Conservation (phyloP, 371 early-diverging fungal genomes). For the Haplosporangium sp. region DNA sequence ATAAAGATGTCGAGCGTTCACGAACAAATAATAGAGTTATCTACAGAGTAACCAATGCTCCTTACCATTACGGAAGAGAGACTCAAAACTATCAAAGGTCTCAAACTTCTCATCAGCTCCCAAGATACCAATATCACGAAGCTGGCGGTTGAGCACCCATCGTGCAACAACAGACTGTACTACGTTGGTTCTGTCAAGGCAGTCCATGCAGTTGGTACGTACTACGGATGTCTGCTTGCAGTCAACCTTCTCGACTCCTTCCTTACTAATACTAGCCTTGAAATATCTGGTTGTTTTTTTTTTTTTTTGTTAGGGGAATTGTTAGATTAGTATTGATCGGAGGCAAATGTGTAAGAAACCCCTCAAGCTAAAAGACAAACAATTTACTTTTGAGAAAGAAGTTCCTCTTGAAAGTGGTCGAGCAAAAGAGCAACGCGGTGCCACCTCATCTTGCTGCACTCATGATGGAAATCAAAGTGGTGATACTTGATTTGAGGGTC, state of each 20-base stretch:
- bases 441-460: conserved; percentile 95
- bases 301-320: neutral
- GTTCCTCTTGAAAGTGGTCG: conserved; percentile 76
- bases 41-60: no score
- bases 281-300: conserved; percentile 12
- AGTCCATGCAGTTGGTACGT: conserved; percentile 99
- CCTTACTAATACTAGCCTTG: conserved; percentile 24
- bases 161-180: conserved; percentile 94
- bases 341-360: no score
- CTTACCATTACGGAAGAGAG: conserved; percentile 57
- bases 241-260: conserved; percentile 43
- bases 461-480: conserved; percentile 97
- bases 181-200: conserved; percentile 99
- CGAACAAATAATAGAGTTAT: neutral
- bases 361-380: no score
- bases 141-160: conserved; percentile 73
- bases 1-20: neutral
- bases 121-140: conserved; percentile 74
- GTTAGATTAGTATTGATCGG: neutral
- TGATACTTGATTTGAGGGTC: conserved; percentile 77
- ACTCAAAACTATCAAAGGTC: conserved; percentile 45
- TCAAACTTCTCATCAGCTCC: conserved; percentile 70
- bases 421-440: conserved; percentile 80
- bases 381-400: conserved; percentile 73
- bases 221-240: conserved; percentile 85